Conservation (phyloP, 2,329 filamentous ascomycete genomes). For the Alternaria panax region DNA sequence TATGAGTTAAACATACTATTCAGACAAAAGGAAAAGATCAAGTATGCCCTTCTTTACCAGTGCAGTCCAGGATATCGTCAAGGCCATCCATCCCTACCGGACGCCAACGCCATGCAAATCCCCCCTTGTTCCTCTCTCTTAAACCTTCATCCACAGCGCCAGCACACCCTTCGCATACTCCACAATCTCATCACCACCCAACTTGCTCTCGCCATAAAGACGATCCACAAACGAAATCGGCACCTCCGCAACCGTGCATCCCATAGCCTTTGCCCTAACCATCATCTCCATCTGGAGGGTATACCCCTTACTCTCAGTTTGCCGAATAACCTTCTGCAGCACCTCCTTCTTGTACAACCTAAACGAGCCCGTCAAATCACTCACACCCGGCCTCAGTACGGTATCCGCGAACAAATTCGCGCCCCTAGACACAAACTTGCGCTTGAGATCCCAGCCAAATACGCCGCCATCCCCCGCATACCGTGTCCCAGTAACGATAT, state of each 20-base stretch:
- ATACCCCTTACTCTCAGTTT: slow-evolving; percentile 95
- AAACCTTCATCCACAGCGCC: slow-evolving; percentile 60
- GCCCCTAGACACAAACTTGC: slow-evolving; percentile 77
- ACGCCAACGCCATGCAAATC: slow-evolving; percentile 40
- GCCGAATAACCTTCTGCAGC: slow-evolving; percentile 86
- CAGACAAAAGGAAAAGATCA: slow-evolving; percentile 9
- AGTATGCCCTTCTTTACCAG: not conserved
- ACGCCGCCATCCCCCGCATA: slow-evolving; percentile 88
- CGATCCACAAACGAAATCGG: slow-evolving; percentile 94
- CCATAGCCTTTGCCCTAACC: slow-evolving; percentile 95
- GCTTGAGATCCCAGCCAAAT: slow-evolving; percentile 93
- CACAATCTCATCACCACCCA: slow-evolving; percentile 93
- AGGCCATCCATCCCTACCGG: slow-evolving; percentile 12
- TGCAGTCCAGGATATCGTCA: slow-evolving; percentile 8
- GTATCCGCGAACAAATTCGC: slow-evolving; percentile 97
- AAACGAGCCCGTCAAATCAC: slow-evolving; percentile 94
- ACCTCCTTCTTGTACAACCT: slow-evolving; percentile 91
- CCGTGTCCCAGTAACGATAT: slow-evolving; percentile 95
- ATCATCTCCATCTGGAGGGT: slow-evolving; percentile 99
- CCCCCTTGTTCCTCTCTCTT: slow-evolving; percentile 4
- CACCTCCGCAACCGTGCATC: slow-evolving; percentile 90
- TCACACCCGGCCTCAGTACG: slow-evolving; percentile 89
- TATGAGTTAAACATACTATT: slow-evolving; percentile 22
- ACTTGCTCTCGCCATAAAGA: slow-evolving; percentile 92
- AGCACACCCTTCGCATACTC: slow-evolving; percentile 81